Evolutionary conservation across 176 grass and related monocot genomes (phyloP), one percentile per base, ranked within the genome.

Genomic region (Carex pumila): DNA sequence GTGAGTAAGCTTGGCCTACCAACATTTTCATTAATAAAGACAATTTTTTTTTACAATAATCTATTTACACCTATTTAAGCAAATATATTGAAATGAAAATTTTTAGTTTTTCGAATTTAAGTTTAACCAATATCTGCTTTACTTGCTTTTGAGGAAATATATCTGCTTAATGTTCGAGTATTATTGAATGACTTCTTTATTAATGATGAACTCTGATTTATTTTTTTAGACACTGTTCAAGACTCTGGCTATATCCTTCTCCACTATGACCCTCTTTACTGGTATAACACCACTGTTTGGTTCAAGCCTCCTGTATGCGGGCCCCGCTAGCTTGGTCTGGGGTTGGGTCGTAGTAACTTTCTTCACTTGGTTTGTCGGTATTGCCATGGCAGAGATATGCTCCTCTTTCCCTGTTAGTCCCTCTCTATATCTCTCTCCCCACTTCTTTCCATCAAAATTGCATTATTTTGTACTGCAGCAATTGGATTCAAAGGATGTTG

Each of bases 351-450:
- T 98, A 65, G 96, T 98, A 83, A 90, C 93, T 79, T 98, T 98
- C 91, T 98, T 98, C 96, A 98, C 96, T 81, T 98, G 92, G 89
- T 98, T 98, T 84, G 96, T 98, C 65, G 93, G 96, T 85, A 81
- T 95, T 86, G 96, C 96, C 88, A 98, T 98, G 96, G 91, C 96
- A 30, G 96, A 98, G 92, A 98, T 98, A 86, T 98, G 96, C 88
- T 98, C 96, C 34, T 98, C 96, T 83, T 98, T 98, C 87, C 96
- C 96, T 36, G 96, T 98, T 68, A 83, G 84, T 72, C 2, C 37
- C 1, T 43, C 62, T 17, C 56, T 14, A 22, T 12, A 32, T 12
- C 29, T 79, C 13, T 87, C 36, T 50, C 15, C 19, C 5, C 4
- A 30, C 30, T 79, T 65, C 6, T 47, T 12, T 75, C 17, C 68